Evolutionary conservation across 2,329 filamentous ascomycete genomes (phyloP).

Genomic region (Didymella lethalis): DNA sequence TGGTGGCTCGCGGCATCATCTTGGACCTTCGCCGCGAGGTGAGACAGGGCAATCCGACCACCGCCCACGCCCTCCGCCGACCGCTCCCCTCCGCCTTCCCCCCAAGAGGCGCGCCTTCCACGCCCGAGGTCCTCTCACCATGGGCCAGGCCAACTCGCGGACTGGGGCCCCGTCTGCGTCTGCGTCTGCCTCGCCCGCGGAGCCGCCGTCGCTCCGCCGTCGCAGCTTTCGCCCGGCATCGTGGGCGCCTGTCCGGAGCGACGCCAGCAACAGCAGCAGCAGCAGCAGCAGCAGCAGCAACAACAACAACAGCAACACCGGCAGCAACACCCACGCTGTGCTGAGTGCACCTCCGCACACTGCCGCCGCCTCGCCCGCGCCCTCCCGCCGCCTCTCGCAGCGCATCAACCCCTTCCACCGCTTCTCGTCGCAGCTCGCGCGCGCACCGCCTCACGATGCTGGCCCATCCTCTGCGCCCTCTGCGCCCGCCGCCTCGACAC

Average conservation of each 20-base stretch:
- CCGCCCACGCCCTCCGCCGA: slow-evolving; percentile 9
- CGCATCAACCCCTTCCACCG: slow-evolving; percentile 43
- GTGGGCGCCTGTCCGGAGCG: slow-evolving; percentile 34
- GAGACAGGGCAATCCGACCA: slow-evolving; percentile 17
- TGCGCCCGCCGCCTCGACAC: not conserved
- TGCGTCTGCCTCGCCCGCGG: not conserved
- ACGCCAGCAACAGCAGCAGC: slow-evolving; percentile 7
- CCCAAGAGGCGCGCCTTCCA: slow-evolving; percentile 30
- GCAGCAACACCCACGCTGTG: not conserved
- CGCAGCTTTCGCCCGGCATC: slow-evolving; percentile 43
- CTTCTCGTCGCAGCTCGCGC: slow-evolving; percentile 32
- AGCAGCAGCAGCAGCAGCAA: not conserved
- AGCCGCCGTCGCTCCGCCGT: slow-evolving; percentile 31
- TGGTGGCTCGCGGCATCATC: slow-evolving; percentile 11
- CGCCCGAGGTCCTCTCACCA: slow-evolving; percentile 41
- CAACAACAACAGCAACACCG: not conserved
- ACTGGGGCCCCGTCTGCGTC: slow-evolving; percentile 17
- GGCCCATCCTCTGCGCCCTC: slow-evolving; percentile 35
- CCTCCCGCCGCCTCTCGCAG: slow-evolving; percentile 34
- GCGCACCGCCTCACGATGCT: slow-evolving; percentile 36
- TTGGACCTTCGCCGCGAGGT: slow-evolving; percentile 7
- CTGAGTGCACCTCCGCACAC: not conserved
- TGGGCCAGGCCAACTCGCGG: slow-evolving; percentile 51
- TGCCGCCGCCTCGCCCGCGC: slow-evolving; percentile 9
- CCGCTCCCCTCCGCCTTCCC: not conserved